These are phyloP conservation scores for Saccharomycopsis crataegensis DNA, from an alignment of 1,139 yeast species.

Conservation along the genomic window DNA sequence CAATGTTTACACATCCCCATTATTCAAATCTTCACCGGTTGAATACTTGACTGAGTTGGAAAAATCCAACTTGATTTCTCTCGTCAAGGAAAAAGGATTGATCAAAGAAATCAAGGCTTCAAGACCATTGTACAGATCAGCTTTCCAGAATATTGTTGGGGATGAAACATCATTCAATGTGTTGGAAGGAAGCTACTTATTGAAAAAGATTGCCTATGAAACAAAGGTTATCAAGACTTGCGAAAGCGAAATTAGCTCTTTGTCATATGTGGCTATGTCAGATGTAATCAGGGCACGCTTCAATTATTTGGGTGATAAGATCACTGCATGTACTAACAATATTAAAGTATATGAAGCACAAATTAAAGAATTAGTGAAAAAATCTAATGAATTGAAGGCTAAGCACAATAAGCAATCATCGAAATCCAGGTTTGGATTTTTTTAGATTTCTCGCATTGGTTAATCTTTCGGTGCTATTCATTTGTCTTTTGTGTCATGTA, in stretches of 20 bases:
- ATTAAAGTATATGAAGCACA: slow-evolving; percentile 39
- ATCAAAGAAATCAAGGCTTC: slow-evolving; percentile 64
- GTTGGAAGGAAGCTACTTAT: slow-evolving; percentile 57
- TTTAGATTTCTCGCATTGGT: neutral
- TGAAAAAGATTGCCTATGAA: slow-evolving; percentile 50
- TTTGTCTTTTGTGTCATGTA: neutral
- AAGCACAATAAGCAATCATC: neutral
- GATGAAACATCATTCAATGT: slow-evolving; percentile 52
- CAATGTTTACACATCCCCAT: slow-evolving; percentile 50
- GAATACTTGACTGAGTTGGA: slow-evolving; percentile 64
- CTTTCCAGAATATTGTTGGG: slow-evolving; percentile 57
- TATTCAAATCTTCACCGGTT: slow-evolving; percentile 55
- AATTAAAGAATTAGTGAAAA: slow-evolving; percentile 26
- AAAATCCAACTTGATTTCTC: slow-evolving; percentile 65
- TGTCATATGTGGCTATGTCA: slow-evolving; percentile 42
- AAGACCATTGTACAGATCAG: slow-evolving; percentile 77
- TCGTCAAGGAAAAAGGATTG: slow-evolving; percentile 70
- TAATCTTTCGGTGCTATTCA: neutral
- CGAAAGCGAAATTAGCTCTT: slow-evolving; percentile 64
- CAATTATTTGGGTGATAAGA: slow-evolving; percentile 57
- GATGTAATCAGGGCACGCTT: slow-evolving; percentile 54
- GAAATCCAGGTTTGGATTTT: neutral
- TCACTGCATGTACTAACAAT: slow-evolving; percentile 46
- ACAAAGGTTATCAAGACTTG: slow-evolving; percentile 52
- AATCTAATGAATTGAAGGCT: slow-evolving; percentile 1